Conservation (phyloP, 2,329 filamentous ascomycete genomes). For the Leptosphaerulina australis region DNA sequence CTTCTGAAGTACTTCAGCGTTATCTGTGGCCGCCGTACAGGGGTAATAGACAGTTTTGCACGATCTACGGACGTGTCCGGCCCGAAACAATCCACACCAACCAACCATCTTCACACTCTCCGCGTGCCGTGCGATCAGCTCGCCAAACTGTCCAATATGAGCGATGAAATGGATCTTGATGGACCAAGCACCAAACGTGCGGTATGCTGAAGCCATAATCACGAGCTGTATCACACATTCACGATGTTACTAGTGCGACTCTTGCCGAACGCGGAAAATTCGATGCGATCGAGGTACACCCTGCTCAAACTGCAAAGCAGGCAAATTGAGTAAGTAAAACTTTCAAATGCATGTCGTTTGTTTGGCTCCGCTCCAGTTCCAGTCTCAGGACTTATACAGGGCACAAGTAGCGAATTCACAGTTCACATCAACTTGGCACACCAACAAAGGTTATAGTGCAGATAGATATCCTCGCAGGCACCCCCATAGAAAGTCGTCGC, state of each 20-base stretch:
- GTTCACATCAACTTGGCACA: neutral
- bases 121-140: slow-evolving; percentile 20
- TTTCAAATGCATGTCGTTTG: neutral
- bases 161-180: slow-evolving; percentile 44
- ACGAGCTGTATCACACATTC: neutral
- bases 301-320: slow-evolving; percentile 47
- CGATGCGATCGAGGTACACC: slow-evolving; percentile 43
- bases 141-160: slow-evolving; percentile 32
- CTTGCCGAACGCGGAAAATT: slow-evolving; percentile 45
- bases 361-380: neutral
- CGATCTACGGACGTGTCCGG: neutral
- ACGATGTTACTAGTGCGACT: slow-evolving; percentile 38
- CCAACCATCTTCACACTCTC: slow-evolving; percentile 20
- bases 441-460: too few relatives aligned
- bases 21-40: neutral
- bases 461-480: too few relatives aligned
- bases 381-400: neutral
- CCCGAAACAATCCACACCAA: neutral
- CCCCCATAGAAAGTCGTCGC: too few relatives aligned
- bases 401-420: neutral
- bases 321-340: slow-evolving; percentile 40
- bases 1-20: neutral
- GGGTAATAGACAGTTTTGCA: neutral
- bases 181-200: slow-evolving; percentile 40
- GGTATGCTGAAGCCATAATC: slow-evolving; percentile 21